Conservation (phyloP, 352 stramenopile species). For the Phytophthora palmivora region DNA sequence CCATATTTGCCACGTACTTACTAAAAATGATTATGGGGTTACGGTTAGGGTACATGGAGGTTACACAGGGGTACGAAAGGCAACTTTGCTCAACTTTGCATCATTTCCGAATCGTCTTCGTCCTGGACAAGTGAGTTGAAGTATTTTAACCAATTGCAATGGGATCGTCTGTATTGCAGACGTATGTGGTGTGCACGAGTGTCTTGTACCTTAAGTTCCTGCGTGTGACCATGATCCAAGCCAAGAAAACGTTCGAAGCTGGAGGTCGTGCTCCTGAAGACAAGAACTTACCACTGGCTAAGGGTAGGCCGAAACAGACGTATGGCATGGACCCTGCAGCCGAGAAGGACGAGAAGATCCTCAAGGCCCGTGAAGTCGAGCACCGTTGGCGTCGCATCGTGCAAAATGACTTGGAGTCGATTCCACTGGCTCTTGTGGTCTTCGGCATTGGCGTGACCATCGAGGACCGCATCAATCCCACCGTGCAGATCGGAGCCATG, state of each 20-base stretch:
- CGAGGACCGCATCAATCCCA: slow-evolving; percentile 33
- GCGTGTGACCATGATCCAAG: slow-evolving; percentile 56
- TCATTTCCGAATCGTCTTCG: slow-evolving; percentile 28
- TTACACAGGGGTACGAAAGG: slow-evolving; percentile 27
- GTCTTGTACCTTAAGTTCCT: slow-evolving; percentile 78
- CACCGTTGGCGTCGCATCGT: slow-evolving; percentile 62
- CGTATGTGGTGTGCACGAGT: slow-evolving; percentile 49
- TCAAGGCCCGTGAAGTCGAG: slow-evolving; percentile 44
- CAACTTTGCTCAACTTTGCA: slow-evolving; percentile 16
- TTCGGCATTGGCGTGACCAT: slow-evolving; percentile 51
- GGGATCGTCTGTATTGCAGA: slow-evolving; percentile 48
- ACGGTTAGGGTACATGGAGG: slow-evolving; percentile 1
- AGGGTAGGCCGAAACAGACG: slow-evolving; percentile 44
- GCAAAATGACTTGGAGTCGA: slow-evolving; percentile 65
- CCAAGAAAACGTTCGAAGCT: slow-evolving; percentile 53
- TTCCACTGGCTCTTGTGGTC: slow-evolving; percentile 58
- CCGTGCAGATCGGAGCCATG: slow-evolving; percentile 46
- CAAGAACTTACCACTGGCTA: slow-evolving; percentile 48
- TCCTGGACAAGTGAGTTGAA: slow-evolving; percentile 21
- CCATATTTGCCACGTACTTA: slow-evolving; percentile 36
- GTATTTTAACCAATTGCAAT: slow-evolving; percentile 7
- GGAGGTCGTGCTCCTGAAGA: slow-evolving; percentile 61
- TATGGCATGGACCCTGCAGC: slow-evolving; percentile 40
- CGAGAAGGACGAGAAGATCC: slow-evolving; percentile 36
- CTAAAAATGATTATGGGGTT: slow-evolving; percentile 6